Base-by-base conservation (phyloP, 2,329 filamentous ascomycete species). In the Hypoxylon sp. region DNA sequence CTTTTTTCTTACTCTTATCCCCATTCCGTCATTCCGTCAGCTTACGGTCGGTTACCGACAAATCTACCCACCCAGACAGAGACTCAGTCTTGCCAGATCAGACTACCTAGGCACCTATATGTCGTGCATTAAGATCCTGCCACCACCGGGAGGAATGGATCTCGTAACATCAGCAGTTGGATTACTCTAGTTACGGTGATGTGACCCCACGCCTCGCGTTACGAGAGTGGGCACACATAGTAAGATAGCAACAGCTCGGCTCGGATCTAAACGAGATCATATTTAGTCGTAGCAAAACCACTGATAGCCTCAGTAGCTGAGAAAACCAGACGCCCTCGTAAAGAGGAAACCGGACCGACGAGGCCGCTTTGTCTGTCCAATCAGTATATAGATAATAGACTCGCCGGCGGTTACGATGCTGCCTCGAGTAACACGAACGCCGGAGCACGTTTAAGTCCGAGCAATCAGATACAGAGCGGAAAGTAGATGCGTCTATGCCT, bases 101-200 rank as follows among this genome's bases (percentile, higher is more conserved):
- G n/a, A n/a, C n/a, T n/a, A 12, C n/a, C 36, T 13, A 31, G 8
- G 20, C 30, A 42, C 17, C 29, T 30, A 35, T 32, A 47, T 25
- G 30, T 25, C 19, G 17, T 31, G 9, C 20, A 19, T 29, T 31
- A 37, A 38, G 43, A 52, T 26, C 12, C n/a, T n/a, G 23, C 23
- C 31, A 13, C 21, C 16, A 23, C 31, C 5, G 9, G 7, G 19
- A 34, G 23, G 20, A 13, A 35, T n/a, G n/a, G n/a, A 23, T n/a
- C 40, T 45, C 45, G 51, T 54, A 52, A 56, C 49, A 35, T n/a
- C n/a, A 15, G 13, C n/a, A n/a, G n/a, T n/a, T n/a, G n/a, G n/a
- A n/a, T n/a, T n/a, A n/a, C n/a, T n/a, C n/a, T n/a, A n/a, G n/a
- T n/a, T n/a, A n/a, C n/a, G 15, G 47, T 44, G 19, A 52, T 48